Evolutionary conservation across 805 yeast species (phyloP).

Genomic region (Maudiozyma serrabonitensis): DNA sequence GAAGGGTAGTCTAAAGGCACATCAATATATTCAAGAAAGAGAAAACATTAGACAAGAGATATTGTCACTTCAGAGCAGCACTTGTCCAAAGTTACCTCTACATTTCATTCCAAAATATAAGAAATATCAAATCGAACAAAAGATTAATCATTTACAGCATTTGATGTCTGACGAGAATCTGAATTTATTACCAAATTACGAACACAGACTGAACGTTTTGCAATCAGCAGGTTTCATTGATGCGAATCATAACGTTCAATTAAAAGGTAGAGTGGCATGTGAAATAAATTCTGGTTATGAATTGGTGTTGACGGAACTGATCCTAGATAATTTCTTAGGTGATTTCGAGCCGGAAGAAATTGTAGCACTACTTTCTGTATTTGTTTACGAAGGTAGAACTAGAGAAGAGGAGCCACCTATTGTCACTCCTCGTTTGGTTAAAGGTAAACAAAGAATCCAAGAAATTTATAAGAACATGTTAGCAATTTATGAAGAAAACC

Average conservation of each 20-base stretch:
- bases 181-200: conserved; percentile 87
- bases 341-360: conserved; percentile 93
- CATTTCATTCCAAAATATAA: conserved; percentile 39
- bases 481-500: conserved; percentile 52
- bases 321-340: conserved; percentile 84
- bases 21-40: conserved; percentile 22
- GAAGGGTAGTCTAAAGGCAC: conserved; percentile 24
- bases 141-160: conserved; percentile 47
- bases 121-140: conserved; percentile 36
- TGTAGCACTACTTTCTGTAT: conserved; percentile 86
- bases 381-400: conserved; percentile 79
- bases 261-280: conserved; percentile 91
- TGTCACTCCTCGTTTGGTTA: conserved; percentile 71
- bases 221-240: conserved; percentile 77
- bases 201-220: conserved; percentile 73
- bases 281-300: conserved; percentile 91
- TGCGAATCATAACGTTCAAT: conserved; percentile 49
- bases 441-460: conserved; percentile 55
- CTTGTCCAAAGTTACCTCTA: conserved; percentile 35
- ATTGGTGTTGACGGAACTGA: conserved; percentile 75
- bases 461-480: conserved; percentile 60
- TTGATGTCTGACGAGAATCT: conserved; percentile 79
- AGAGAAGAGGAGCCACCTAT: conserved; percentile 50
- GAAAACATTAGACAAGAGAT: conserved; percentile 20
- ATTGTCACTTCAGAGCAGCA: conserved; percentile 14